Conservation (phyloP, 2,329 filamentous ascomycete genomes). For the Zymoseptoria brevis region DNA sequence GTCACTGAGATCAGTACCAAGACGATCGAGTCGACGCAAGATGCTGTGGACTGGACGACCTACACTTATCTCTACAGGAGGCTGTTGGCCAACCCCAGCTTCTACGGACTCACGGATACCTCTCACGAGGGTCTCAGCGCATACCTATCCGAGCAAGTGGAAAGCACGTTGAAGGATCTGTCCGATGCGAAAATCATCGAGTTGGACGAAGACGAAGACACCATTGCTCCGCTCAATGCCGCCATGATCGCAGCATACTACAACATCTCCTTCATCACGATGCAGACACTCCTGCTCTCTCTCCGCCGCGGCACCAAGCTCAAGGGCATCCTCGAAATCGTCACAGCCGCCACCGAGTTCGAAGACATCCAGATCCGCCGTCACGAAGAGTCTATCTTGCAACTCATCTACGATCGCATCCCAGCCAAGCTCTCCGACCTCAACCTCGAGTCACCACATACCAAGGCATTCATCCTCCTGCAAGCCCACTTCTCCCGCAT, state of each 20-base stretch:
- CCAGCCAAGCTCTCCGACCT: conserved; percentile 91
- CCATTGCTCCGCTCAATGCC: conserved; percentile 80
- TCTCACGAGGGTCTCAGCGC: conserved; percentile 90
- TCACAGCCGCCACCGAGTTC: conserved; percentile 94
- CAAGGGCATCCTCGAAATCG: conserved; percentile 93
- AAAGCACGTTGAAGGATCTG: conserved; percentile 83
- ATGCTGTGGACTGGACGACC: conserved; percentile 96
- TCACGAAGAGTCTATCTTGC: conserved; percentile 80
- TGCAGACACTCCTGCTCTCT: conserved; percentile 96
- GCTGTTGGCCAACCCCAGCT: conserved; percentile 89
- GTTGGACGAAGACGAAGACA: conserved; percentile 79
- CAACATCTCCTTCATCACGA: conserved; percentile 98
- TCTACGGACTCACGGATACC: conserved; percentile 81
- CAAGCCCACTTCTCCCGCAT: conserved; percentile 97
- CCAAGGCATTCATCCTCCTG: conserved; percentile 94
- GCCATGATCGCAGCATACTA: conserved; percentile 99
- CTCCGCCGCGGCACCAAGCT: conserved; percentile 83
- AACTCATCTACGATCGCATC: conserved; percentile 86
- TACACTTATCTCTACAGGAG: conserved; percentile 98
- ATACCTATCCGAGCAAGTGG: conserved; percentile 88
- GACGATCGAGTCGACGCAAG: conserved; percentile 89
- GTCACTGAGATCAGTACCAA: conserved; percentile 95
- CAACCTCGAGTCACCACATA: conserved; percentile 87
- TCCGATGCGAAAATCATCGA: conserved; percentile 92
- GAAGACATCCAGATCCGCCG: conserved; percentile 89